These are phyloP conservation scores for Inonotus hispidus DNA, from an alignment of 1,284 basidiomycete genomes.

Conservation along the genomic window DNA sequence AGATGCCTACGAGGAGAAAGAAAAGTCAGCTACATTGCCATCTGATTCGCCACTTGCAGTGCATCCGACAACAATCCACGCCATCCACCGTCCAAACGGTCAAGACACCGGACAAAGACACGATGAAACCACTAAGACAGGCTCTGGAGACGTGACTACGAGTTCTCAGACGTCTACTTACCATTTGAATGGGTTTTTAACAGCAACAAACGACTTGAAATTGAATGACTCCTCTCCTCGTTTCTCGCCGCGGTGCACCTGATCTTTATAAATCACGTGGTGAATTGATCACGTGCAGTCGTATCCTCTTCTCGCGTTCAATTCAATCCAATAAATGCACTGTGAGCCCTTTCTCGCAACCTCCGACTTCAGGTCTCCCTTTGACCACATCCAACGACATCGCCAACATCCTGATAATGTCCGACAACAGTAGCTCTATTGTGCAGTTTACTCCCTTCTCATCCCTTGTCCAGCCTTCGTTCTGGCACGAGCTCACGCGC, in stretches of 20 bases:
- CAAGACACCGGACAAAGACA: neutral
- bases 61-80: neutral
- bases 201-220: neutral
- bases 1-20: neutral
- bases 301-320: neutral
- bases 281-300: neutral
- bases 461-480: conserved; percentile 83
- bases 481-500: conserved; percentile 89
- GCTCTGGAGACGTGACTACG: neutral
- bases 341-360: too few species aligned
- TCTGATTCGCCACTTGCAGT: neutral
- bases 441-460: conserved; percentile 87
- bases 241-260: neutral
- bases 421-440: conserved; percentile 25
- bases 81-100: neutral
- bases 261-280: neutral
- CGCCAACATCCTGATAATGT: neutral
- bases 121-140: neutral
- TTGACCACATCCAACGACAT: neutral
- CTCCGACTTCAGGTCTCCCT: neutral
- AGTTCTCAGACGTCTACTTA: neutral
- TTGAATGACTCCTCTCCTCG: too few species aligned
- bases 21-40: neutral
- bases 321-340: too few species aligned
- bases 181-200: neutral